Evolutionary conservation across 441 rosid genomes (phyloP), one percentile per base, ranked within the genome.

Genomic region (Populus tomentosa): DNA sequence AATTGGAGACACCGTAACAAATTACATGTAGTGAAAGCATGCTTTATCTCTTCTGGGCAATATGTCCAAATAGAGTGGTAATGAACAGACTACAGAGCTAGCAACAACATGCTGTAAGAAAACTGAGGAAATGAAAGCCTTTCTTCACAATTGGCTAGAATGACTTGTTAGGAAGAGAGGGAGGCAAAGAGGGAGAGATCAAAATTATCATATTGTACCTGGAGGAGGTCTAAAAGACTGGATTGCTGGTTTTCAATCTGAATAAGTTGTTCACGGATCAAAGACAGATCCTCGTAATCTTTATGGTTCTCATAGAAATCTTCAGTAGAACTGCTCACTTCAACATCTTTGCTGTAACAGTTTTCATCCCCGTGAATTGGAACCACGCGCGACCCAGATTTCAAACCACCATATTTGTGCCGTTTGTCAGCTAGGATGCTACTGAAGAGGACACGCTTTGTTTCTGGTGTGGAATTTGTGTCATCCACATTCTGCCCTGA

Each of bases 191-290:
- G 50, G 0, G 61, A 53, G 61, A 53, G 61, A 53, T 16, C 61
- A 33, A 26, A 64, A 56, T 69, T 76, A 70, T 24, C 33, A 20
- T 66, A 67, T 71, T 75, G 76, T 84, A 95, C 99, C 98, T 95
- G 98, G 21, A 95, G 94, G 74, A 95, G 85, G 80, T 88, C 85
- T 65, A 92, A 80, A 70, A 95, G 91, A 84, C 87, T 86, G n/a
- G 99, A 90, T 74, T 95, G 98, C 79, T 90, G 97, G 82, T 87
- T 86, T 83, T 95, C 98, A 71, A 95, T 95, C 85, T 92, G 89
- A 85, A 91, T 85, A 71, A 95, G 97, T 78, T 93, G 99, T 71
- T 86, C 78, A 9, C 81, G 89, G 73, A 95, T 93, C 87, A 88
- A 77, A 75, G 90, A 87, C 53, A 95, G 80, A 79, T 93, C 93